These are phyloP conservation scores for Emergomyces orientalis DNA, from an alignment of 2,329 filamentous ascomycete genomes.

Conservation along the genomic window DNA sequence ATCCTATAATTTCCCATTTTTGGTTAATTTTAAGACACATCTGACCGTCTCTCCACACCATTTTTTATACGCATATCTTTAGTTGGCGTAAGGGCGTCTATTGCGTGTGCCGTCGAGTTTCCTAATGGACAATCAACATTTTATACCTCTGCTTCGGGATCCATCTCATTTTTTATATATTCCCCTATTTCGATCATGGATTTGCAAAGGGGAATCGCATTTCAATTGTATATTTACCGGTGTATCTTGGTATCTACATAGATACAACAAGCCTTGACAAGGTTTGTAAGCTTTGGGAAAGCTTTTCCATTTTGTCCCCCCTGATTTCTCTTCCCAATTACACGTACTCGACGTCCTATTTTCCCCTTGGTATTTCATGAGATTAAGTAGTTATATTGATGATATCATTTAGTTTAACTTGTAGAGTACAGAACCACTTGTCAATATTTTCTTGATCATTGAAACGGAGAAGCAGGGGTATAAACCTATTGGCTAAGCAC, in stretches of 20 bases:
- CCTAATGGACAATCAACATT: neutral
- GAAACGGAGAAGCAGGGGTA: neutral
- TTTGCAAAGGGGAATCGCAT: neutral
- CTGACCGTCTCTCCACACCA: neutral
- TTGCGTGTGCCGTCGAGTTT: neutral
- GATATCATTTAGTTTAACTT: neutral
- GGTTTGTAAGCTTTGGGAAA: neutral
- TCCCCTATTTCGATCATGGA: neutral
- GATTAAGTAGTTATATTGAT: neutral
- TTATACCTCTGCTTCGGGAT: neutral
- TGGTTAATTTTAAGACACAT: neutral
- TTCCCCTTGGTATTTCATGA: neutral
- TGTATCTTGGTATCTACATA: neutral
- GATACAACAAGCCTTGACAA: neutral
- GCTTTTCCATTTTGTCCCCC: neutral
- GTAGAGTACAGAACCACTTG: neutral
- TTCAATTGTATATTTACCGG: neutral
- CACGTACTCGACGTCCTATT: neutral
- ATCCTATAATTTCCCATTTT: neutral
- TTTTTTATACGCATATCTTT: neutral
- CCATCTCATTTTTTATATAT: neutral
- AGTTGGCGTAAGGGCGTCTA: neutral
- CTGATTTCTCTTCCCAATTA: neutral
- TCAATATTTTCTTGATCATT: neutral
- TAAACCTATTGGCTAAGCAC: neutral